Base-by-base conservation (phyloP, 176 grass and related monocot species). In the Juncus inflexus region DNA sequence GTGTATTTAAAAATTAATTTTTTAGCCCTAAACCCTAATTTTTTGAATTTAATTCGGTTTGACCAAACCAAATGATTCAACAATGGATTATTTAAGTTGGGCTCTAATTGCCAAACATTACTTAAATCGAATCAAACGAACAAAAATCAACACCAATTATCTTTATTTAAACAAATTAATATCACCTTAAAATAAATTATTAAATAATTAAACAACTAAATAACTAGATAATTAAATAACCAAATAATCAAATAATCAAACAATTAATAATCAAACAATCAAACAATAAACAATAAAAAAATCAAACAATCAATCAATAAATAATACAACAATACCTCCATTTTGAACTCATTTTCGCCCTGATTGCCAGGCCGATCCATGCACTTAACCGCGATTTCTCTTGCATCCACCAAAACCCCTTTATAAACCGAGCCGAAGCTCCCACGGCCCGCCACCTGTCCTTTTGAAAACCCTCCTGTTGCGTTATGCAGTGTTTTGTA, bases 381-480 rank as follows among this genome's bases (percentile, higher is more conserved):
- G 52, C 89, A 82, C 83, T 99, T 99, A 57, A 99, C 94, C 6
- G 94, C 94, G 55, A 99, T 86, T 72, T 92, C 92, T 73, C 94
- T 75, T 40, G 85, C 85, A 61, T 99, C 94, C 51, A 85, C 62
- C 35, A 92, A 83, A 51, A 82, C 51, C 19, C 89, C 94, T 55
- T 88, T 77, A 70, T 99, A 99, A 60, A 99, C 94, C 12, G 94
- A 77, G 56, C 94, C 94, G 62, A 99, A 99, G 83, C 94, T 99
- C 14, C 94, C 94, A 72, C 89, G 94, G 36, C 94, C 94, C 8
- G 92, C 94, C 75, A 92, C 84, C 59, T 90, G 73, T 15, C 63
- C 85, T 53, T 82, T 78, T 9, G 82, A 85, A 63, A 99, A 92
- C 11, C 94, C 83, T 3, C 83, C 80, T 16, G 94, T 89, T 6